phyloP scores from a whole-genome alignment of 139 green algal species.

The Spirogloea muscicola region DNA sequence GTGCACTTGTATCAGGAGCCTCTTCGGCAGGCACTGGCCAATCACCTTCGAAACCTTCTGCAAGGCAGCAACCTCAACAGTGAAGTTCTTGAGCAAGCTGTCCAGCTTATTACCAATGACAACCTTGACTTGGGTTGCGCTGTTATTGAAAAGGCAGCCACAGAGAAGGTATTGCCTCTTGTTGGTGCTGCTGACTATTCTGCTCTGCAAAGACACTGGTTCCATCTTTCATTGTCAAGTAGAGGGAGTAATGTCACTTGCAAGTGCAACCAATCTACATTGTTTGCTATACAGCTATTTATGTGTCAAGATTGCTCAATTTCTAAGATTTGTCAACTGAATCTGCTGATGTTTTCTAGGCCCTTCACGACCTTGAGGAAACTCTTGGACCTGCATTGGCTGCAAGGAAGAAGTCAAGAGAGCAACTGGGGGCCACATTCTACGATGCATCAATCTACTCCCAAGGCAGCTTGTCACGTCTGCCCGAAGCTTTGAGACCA shows the following conservation, averaged over 20 bases:
- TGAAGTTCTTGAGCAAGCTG: conserved; percentile 50
- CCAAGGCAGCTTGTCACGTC: conserved; percentile 56
- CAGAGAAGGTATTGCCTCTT: conserved; percentile 67
- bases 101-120: conserved; percentile 72
- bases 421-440: conserved; percentile 37
- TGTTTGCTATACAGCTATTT: no score
- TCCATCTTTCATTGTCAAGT: no score
- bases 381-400: conserved; percentile 56
- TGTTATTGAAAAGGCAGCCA: conserved; percentile 90
- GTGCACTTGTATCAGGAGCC: no score
- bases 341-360: no score
- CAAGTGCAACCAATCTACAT: no score
- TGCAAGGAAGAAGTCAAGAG: conserved; percentile 51
- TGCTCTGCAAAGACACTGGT: no score
- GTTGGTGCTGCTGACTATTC: no score
- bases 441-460: conserved; percentile 47
- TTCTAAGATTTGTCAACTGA: no score
- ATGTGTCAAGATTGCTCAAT: no score
- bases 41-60: conserved; percentile 75
- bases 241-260: no score
- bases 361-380: conserved; percentile 91
- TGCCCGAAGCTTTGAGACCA: conserved; percentile 82
- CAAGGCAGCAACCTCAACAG: conserved; percentile 45
- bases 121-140: conserved; percentile 94
- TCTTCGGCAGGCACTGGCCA: conserved; percentile 73